These are phyloP conservation scores for Dipodascus geniculatus DNA, from an alignment of 805 yeast genomes.

Conservation along the genomic window DNA sequence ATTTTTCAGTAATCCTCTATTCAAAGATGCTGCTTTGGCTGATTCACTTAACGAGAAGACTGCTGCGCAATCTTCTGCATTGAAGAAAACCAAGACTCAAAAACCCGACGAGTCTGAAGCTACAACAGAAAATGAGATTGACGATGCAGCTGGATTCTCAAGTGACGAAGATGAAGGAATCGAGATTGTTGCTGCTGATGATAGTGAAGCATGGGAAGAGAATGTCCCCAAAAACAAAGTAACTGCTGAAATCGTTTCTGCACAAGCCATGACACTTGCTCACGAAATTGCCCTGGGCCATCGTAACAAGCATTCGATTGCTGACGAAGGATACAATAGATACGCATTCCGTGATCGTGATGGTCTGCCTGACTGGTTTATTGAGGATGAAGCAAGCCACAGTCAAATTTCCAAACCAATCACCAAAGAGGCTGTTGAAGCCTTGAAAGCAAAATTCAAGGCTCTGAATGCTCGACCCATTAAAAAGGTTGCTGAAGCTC, in stretches of 20 bases:
- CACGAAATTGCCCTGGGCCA: slow-evolving; percentile 91
- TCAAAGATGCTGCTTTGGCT: slow-evolving; percentile 20
- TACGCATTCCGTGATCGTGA: slow-evolving; percentile 86
- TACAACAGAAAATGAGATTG: slow-evolving; percentile 15
- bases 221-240: slow-evolving; percentile 30
- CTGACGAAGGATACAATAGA: slow-evolving; percentile 89
- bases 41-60: slow-evolving; percentile 14
- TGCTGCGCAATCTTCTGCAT: slow-evolving; percentile 6
- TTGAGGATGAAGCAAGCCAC: slow-evolving; percentile 84
- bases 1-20: slow-evolving; percentile 29
- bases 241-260: slow-evolving; percentile 61
- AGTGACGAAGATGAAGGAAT: slow-evolving; percentile 21
- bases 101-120: background rate
- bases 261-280: slow-evolving; percentile 95
- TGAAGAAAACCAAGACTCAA: background rate
- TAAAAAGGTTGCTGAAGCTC: slow-evolving; percentile 96
- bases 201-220: slow-evolving; percentile 22
- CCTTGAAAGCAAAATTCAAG: slow-evolving; percentile 60
- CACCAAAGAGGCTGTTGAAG: slow-evolving; percentile 84
- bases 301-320: slow-evolving; percentile 66
- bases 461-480: slow-evolving; percentile 94
- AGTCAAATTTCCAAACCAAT: slow-evolving; percentile 79
- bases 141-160: slow-evolving; percentile 11
- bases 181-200: slow-evolving; percentile 22
- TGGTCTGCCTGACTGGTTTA: slow-evolving; percentile 92